Conservation (phyloP, 2,329 filamentous ascomycete genomes). For the Metarhizium brunneum region DNA sequence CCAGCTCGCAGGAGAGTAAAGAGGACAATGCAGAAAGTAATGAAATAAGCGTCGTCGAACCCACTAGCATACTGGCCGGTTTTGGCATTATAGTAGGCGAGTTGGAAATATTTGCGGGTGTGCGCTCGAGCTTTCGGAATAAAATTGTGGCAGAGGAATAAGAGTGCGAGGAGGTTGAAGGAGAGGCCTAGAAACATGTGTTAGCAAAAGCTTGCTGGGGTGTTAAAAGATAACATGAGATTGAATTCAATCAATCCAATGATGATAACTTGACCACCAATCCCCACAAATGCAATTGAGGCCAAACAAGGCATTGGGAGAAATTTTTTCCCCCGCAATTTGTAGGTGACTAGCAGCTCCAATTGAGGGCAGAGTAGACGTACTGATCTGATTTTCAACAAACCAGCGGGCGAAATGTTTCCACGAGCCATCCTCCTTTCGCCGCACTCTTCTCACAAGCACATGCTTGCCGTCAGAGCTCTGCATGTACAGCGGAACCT, state of each 20-base stretch:
- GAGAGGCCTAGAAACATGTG: slow-evolving; percentile 51
- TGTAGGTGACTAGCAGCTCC: not conserved
- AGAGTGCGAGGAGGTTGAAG: slow-evolving; percentile 73
- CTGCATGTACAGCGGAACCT: slow-evolving; percentile 50
- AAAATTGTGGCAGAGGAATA: slow-evolving; percentile 71
- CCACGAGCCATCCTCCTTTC: slow-evolving; percentile 52
- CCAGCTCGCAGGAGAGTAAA: slow-evolving; percentile 81
- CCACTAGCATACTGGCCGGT: slow-evolving; percentile 68
- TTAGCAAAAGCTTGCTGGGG: not conserved
- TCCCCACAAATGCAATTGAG: not conserved
- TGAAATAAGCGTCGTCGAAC: slow-evolving; percentile 68
- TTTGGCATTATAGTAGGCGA: slow-evolving; percentile 70
- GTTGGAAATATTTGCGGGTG: slow-evolving; percentile 79
- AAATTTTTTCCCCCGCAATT: not conserved
- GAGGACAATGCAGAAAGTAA: slow-evolving; percentile 69
- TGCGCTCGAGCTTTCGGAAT: slow-evolving; percentile 71
- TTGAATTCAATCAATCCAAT: too few species aligned
- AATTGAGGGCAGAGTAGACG: slow-evolving; percentile 18
- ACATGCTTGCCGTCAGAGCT: slow-evolving; percentile 40
- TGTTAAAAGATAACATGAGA: too few species aligned
- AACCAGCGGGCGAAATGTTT: slow-evolving; percentile 59
- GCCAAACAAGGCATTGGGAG: not conserved
- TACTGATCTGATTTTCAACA: slow-evolving; percentile 74
- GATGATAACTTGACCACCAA: too few species aligned
- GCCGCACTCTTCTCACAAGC: slow-evolving; percentile 47